Evolutionary conservation across 768 basidiomycete species (phyloP).

Genomic region (Lactarius akahatsu): DNA sequence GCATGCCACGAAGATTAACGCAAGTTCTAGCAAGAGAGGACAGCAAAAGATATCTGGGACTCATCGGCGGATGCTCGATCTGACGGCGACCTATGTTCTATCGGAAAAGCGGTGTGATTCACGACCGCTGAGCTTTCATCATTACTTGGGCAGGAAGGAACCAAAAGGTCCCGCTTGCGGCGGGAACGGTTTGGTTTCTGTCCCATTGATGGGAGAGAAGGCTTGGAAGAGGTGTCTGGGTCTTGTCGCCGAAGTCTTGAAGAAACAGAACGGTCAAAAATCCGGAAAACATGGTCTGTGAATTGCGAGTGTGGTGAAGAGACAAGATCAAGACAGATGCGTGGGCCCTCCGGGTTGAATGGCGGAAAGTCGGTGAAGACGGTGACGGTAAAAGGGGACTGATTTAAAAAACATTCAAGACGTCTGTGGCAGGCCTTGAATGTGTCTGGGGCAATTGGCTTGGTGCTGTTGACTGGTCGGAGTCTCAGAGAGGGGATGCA

Average conservation of each 20-base stretch:
- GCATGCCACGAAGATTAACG: background rate
- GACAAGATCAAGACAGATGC: slow-evolving; percentile 14
- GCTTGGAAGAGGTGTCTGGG: background rate
- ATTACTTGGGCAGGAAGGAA: background rate
- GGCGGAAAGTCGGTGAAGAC: background rate
- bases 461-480: background rate
- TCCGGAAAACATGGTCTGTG: slow-evolving; percentile 7
- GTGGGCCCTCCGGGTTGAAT: background rate
- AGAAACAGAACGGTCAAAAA: slow-evolving; percentile 21
- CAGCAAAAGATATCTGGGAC: background rate
- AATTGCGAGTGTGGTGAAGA: background rate
- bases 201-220: background rate
- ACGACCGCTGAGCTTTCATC: background rate
- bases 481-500: background rate
- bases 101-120: background rate
- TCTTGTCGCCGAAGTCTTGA: background rate
- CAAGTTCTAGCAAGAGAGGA: background rate
- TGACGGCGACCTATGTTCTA: slow-evolving; percentile 4
- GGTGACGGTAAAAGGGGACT: background rate
- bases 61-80: background rate
- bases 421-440: background rate
- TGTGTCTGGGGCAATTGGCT: background rate
- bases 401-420: background rate
- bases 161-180: background rate
- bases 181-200: background rate